Evolutionary conservation across 2,329 filamentous ascomycete genomes (phyloP).

Genomic region (Fusarium citri): DNA sequence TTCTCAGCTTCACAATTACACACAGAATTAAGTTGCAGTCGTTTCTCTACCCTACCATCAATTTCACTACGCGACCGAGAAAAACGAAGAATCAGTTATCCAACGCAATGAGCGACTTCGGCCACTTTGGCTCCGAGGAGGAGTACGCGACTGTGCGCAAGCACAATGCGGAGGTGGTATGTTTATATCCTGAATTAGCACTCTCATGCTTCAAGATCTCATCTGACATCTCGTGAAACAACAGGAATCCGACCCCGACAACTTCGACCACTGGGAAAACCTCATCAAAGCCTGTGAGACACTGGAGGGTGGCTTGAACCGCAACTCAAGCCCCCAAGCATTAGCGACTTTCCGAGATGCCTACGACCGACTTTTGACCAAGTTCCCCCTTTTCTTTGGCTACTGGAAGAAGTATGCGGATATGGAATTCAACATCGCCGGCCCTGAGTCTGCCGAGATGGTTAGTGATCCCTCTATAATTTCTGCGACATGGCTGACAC

Average conservation of each 20-base stretch:
- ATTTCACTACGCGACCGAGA: conserved; percentile 28
- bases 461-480: conserved; percentile 60
- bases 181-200: conserved; percentile 25
- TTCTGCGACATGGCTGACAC: conserved; percentile 20
- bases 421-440: conserved; percentile 95
- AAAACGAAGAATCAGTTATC: conserved; percentile 6
- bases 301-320: conserved; percentile 92
- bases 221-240: conserved; percentile 38
- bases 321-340: conserved; percentile 95
- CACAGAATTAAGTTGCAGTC: conserved; percentile 6
- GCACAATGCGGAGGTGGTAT: conserved; percentile 80
- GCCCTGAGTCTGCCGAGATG: conserved; percentile 97
- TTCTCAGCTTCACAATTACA: conserved; percentile 27
- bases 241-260: conserved; percentile 80
- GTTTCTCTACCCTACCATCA: conserved; percentile 6
- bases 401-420: conserved; percentile 99
- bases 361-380: conserved; percentile 92
- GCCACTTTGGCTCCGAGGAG: conserved; percentile 78
- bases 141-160: conserved; percentile 86
- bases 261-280: conserved; percentile 95
- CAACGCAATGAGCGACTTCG: conserved; percentile 74
- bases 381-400: conserved; percentile 94
- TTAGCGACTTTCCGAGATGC: conserved; percentile 87
- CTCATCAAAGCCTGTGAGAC: conserved; percentile 84
- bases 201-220: conserved; percentile 1